Evolutionary conservation across 495 filamentous ascomycete species (phyloP).

Genomic region (Jackrogersella multiformis): DNA sequence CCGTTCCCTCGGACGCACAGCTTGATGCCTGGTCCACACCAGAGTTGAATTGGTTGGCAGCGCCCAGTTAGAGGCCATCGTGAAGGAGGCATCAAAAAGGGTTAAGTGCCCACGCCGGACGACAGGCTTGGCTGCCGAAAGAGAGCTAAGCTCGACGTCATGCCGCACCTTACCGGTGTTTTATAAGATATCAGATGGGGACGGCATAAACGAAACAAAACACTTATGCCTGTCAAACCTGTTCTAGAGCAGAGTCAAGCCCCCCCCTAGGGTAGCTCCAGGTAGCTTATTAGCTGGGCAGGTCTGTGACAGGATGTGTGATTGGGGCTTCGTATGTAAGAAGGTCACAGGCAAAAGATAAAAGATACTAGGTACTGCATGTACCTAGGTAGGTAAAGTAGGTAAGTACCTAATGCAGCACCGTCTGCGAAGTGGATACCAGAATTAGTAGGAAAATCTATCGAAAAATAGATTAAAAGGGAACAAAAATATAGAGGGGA

Average conservation of each 20-base stretch:
- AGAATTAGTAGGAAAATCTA: conserved; percentile 1
- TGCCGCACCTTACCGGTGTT: conserved; percentile 33
- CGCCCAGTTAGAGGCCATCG: conserved; percentile 34
- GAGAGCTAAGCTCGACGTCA: conserved; percentile 35
- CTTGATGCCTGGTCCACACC: conserved; percentile 9
- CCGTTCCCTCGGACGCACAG: conserved; percentile 7
- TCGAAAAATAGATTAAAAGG: conserved; percentile 15
- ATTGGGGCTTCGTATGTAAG: conserved; percentile 36
- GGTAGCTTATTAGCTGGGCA: conserved; percentile 20
- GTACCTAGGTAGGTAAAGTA: too few relatives aligned
- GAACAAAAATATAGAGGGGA: background rate
- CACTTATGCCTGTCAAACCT: conserved; percentile 36
- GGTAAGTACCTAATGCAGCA: too few relatives aligned
- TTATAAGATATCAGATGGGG: conserved; percentile 33
- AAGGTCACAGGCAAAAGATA: conserved; percentile 25
- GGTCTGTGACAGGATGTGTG: conserved; percentile 30
- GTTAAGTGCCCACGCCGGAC: conserved; percentile 32
- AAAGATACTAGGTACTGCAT: conserved; percentile 10
- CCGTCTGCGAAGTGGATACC: conserved; percentile 31
- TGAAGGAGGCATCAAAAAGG: conserved; percentile 34
- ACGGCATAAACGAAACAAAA: conserved; percentile 27
- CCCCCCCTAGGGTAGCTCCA: conserved; percentile 23
- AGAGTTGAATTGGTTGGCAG: conserved; percentile 12
- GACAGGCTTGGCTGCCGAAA: conserved; percentile 38
- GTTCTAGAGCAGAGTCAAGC: conserved; percentile 14